phyloP scores from a whole-genome alignment of 345 rosid genomes.

The Hibiscus mutabilis region DNA sequence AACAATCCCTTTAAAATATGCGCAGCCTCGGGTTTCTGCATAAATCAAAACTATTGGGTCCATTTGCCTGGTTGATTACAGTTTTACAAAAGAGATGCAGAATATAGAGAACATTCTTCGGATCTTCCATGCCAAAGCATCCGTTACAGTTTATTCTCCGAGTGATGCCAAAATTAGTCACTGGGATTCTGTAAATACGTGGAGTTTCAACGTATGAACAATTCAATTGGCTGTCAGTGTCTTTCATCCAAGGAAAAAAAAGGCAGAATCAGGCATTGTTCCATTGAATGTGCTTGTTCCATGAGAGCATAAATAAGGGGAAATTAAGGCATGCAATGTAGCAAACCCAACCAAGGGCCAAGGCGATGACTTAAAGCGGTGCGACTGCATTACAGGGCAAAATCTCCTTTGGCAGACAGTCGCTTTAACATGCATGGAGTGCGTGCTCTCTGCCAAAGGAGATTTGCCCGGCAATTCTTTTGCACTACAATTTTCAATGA shows the following conservation, averaged over 20 bases:
- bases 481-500: not conserved
- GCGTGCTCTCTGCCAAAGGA: not conserved
- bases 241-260: not conserved
- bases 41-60: too few relatives aligned
- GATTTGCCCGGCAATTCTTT: not conserved
- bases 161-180: not conserved
- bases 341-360: not conserved
- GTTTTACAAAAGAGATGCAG: not conserved
- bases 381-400: slow-evolving; percentile 35
- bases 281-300: not conserved
- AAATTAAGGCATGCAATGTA: not conserved
- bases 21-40: too few relatives aligned
- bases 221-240: not conserved
- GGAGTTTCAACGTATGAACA: not conserved
- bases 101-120: slow-evolving; percentile 15
- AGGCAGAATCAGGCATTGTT: not conserved
- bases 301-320: not conserved
- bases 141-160: not conserved
- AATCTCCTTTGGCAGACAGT: slow-evolving; percentile 11
- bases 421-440: not conserved
- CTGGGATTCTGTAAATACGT: not conserved
- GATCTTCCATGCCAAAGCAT: slow-evolving; percentile 21
- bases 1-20: too few relatives aligned
- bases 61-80: too few relatives aligned
- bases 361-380: slow-evolving; percentile 9